These are phyloP conservation scores for Rhynchosporium graminicola DNA, from an alignment of 2,329 filamentous ascomycete species.

Conservation along the genomic window DNA sequence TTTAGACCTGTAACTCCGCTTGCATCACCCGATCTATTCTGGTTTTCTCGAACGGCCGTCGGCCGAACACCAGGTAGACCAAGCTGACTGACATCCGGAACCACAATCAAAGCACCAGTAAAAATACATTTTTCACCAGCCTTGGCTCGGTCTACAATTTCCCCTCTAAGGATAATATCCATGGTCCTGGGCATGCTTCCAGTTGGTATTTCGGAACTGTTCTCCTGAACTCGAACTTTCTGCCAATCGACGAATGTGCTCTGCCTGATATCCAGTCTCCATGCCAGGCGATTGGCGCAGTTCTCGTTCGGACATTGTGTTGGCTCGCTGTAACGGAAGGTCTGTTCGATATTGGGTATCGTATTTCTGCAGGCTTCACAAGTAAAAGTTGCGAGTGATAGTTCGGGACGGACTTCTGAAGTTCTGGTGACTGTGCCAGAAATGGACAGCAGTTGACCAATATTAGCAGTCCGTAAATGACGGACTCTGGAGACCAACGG, in stretches of 20 bases:
- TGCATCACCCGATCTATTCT: constrained; percentile 74
- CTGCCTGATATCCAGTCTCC: constrained; percentile 94
- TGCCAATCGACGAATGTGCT: constrained; percentile 99
- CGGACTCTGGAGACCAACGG: constrained; percentile 47
- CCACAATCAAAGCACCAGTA: constrained; percentile 92
- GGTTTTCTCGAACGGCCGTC: constrained; percentile 81
- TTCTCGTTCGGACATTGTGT: constrained; percentile 88
- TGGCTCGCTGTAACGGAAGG: constrained; percentile 95
- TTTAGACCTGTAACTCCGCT: constrained; percentile 87
- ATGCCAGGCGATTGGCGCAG: constrained; percentile 88
- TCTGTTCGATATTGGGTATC: constrained; percentile 91
- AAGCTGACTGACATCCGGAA: constrained; percentile 94
- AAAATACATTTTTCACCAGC: constrained; percentile 98
- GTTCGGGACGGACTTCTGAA: constrained; percentile 91
- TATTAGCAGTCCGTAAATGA: constrained; percentile 76
- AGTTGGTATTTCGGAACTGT: constrained; percentile 96
- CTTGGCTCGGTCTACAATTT: constrained; percentile 96
- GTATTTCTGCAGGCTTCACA: constrained; percentile 86
- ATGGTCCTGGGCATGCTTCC: constrained; percentile 98
- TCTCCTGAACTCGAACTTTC: constrained; percentile 96
- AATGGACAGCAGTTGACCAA: constrained; percentile 91
- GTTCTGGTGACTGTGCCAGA: constrained; percentile 96
- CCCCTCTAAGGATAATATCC: constrained; percentile 92
- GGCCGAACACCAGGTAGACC: constrained; percentile 83
- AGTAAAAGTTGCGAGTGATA: constrained; percentile 88